Conservation (phyloP, 805 yeast species). For the Metschnikowia matae region DNA sequence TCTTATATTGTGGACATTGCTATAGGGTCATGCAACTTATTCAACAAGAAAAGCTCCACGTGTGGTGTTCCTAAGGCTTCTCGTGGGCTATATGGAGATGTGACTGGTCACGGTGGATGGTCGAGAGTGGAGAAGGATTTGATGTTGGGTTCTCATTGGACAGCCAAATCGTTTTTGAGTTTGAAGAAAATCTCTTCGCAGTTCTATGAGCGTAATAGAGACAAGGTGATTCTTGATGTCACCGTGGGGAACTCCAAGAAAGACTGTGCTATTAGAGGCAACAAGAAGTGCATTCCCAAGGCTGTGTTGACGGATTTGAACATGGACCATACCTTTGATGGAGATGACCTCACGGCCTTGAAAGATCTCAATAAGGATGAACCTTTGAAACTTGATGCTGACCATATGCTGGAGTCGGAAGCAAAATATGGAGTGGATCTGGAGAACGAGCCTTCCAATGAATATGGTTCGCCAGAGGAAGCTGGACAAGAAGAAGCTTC, state of each 20-base stretch:
- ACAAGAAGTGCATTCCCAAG: slow-evolving; percentile 29
- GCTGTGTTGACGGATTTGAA: slow-evolving; percentile 29
- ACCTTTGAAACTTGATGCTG: slow-evolving; percentile 4
- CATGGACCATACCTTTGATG: slow-evolving; percentile 23
- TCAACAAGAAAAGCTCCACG: slow-evolving; percentile 6
- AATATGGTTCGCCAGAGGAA: not conserved
- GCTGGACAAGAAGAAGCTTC: not conserved
- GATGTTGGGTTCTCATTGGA: slow-evolving; percentile 42
- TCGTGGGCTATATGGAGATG: slow-evolving; percentile 15
- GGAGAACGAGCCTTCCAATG: not conserved
- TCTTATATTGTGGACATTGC: slow-evolving; percentile 39
- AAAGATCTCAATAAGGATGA: slow-evolving; percentile 8
- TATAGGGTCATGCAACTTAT: slow-evolving; percentile 29
- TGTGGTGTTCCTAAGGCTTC: slow-evolving; percentile 14
- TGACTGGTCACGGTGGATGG: slow-evolving; percentile 33
- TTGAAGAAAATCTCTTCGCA: slow-evolving; percentile 23
- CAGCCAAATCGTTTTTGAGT: slow-evolving; percentile 36
- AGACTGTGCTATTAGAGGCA: slow-evolving; percentile 36
- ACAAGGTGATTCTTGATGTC: slow-evolving; percentile 36
- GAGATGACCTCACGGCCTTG: slow-evolving; percentile 18
- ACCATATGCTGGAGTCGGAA: not conserved
- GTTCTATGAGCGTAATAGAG: slow-evolving; percentile 19
- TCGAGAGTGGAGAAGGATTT: slow-evolving; percentile 45
- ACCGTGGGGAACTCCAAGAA: slow-evolving; percentile 33
- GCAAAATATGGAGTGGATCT: slow-evolving; percentile 2